Evolutionary conservation across 768 basidiomycete genomes (phyloP).

Genomic region (Leccinellum luteum): DNA sequence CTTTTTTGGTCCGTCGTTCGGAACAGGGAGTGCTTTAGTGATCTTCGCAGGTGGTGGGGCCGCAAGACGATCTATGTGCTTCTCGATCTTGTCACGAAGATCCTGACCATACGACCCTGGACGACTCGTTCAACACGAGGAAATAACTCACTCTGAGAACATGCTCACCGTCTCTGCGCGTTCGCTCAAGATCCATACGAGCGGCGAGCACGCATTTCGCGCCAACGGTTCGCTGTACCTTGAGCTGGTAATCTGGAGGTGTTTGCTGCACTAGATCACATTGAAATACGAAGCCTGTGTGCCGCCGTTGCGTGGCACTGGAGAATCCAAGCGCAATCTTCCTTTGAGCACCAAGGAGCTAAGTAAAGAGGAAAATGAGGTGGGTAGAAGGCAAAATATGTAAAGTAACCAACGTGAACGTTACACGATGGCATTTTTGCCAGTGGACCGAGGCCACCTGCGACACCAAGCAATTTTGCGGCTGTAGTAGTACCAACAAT

Average conservation of each 20-base stretch:
- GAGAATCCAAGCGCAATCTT: conserved; percentile 95
- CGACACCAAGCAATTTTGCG: conserved; percentile 95
- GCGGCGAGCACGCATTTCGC: conserved; percentile 90
- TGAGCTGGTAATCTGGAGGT: conserved; percentile 86
- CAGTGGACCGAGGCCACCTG: conserved; percentile 87
- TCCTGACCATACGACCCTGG: conserved; percentile 77
- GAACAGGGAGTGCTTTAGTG: conserved; percentile 88
- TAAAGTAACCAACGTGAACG: conserved; percentile 67
- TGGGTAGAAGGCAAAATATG: background rate
- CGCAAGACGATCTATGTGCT: conserved; percentile 85
- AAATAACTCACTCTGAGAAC: background rate
- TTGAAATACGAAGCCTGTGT: conserved; percentile 97
- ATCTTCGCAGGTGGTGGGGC: conserved; percentile 95
- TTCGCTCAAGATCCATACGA: conserved; percentile 90
- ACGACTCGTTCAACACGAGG: background rate
- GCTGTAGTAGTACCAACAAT: conserved; percentile 99
- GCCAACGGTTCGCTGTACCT: conserved; percentile 89
- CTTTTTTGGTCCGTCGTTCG: conserved; percentile 94
- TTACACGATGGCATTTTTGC: conserved; percentile 96
- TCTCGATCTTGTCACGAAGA: conserved; percentile 86
- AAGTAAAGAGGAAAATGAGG: conserved; percentile 5
- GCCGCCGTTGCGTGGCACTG: conserved; percentile 78
- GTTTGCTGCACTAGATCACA: conserved; percentile 84
- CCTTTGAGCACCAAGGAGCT: conserved; percentile 93
- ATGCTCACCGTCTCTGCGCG: conserved; percentile 71